Conservation (phyloP, 352 stramenopile species). For the Globisporangium barbulae region DNA sequence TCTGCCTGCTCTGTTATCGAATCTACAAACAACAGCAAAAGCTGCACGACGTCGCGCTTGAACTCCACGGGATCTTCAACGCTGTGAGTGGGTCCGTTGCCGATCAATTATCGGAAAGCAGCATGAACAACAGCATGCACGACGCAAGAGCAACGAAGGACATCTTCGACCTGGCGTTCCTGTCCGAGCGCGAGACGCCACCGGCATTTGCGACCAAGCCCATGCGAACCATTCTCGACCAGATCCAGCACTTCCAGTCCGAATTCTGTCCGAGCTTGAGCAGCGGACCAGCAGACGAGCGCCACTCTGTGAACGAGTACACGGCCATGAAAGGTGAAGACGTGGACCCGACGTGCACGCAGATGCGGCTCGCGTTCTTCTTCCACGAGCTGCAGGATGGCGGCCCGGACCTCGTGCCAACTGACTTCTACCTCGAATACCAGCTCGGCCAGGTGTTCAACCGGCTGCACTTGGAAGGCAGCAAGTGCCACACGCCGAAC, state of each 20-base stretch:
- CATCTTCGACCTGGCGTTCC: constrained; percentile 18
- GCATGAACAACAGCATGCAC: neutral
- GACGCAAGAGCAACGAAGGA: constrained; percentile 9
- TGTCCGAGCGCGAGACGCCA: neutral
- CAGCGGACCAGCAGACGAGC: constrained; percentile 13
- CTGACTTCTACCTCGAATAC: constrained; percentile 79
- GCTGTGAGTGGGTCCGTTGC: constrained; percentile 4
- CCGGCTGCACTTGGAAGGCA: constrained; percentile 65
- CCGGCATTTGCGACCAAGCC: neutral
- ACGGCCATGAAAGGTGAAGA: constrained; percentile 29
- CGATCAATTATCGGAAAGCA: neutral
- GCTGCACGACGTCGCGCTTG: constrained; percentile 39
- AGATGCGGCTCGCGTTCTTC: constrained; percentile 74
- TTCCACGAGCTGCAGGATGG: constrained; percentile 84
- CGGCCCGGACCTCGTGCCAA: constrained; percentile 41
- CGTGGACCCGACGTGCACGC: constrained; percentile 67
- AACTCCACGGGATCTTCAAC: constrained; percentile 33
- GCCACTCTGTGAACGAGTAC: constrained; percentile 17
- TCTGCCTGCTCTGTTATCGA: constrained; percentile 73
- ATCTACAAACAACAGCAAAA: constrained; percentile 72
- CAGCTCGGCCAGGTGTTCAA: constrained; percentile 63
- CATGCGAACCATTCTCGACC: constrained; percentile 5
- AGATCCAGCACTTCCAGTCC: constrained; percentile 17
- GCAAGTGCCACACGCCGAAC: constrained; percentile 76
- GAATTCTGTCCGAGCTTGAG: constrained; percentile 16